These are phyloP conservation scores for Kwoniella newhampshirensis DNA, from an alignment of 768 basidiomycete species.

Conservation along the genomic window DNA sequence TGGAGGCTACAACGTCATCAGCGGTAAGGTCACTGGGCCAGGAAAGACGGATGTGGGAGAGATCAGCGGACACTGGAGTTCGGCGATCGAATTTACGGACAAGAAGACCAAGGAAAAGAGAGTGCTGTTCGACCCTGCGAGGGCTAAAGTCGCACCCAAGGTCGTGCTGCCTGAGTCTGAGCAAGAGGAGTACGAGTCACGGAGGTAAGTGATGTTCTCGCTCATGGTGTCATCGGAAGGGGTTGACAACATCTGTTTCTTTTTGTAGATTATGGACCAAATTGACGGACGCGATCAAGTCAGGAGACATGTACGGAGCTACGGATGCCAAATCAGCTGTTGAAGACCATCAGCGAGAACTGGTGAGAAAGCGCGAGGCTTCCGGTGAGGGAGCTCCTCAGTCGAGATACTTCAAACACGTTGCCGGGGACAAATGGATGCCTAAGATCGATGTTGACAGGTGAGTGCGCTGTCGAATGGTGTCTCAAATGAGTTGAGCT, in stretches of 20 bases:
- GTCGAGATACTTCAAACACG: constrained; percentile 77
- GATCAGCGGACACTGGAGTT: constrained; percentile 85
- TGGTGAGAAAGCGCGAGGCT: constrained; percentile 71
- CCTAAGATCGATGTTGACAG: constrained; percentile 64
- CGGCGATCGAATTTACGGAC: constrained; percentile 79
- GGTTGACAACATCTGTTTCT: background rate
- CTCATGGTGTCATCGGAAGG: background rate
- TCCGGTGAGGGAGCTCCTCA: constrained; percentile 63
- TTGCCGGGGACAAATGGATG: constrained; percentile 71
- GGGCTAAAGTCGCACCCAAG: constrained; percentile 74
- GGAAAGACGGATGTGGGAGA: constrained; percentile 70
- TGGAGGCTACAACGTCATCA: constrained; percentile 87
- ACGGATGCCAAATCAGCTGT: constrained; percentile 84
- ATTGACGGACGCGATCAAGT: constrained; percentile 78
- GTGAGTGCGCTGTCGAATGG: constrained; percentile 28
- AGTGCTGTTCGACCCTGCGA: constrained; percentile 77
- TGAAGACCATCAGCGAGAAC: constrained; percentile 87
- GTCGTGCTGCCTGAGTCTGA: constrained; percentile 79
- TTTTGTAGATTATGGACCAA: constrained; percentile 69
- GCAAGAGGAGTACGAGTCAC: constrained; percentile 87
- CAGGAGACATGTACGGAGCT: constrained; percentile 90
- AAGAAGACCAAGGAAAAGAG: constrained; percentile 67
- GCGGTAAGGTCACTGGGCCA: constrained; percentile 71
- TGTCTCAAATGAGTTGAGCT: background rate
- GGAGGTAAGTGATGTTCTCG: constrained; percentile 60